Conservation (phyloP, 176 grass and related monocot genomes). For the Puccinellia tenuiflora region DNA sequence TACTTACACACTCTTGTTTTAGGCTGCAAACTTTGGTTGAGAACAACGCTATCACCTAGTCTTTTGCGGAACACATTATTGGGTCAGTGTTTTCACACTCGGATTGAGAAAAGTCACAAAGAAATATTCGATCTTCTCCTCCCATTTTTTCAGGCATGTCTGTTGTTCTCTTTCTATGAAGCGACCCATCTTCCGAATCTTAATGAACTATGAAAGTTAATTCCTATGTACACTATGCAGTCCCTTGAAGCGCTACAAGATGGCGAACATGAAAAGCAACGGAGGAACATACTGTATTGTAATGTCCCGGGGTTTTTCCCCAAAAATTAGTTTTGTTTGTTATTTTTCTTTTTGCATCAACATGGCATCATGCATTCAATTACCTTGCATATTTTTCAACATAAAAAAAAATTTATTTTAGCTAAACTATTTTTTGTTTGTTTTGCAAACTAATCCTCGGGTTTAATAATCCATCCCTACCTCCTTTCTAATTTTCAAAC, state of each 20-base stretch:
- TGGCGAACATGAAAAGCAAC: slow-evolving; percentile 95
- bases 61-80: slow-evolving; percentile 93
- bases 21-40: slow-evolving; percentile 99
- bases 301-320: no score
- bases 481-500: no score
- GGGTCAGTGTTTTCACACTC: slow-evolving; percentile 96
- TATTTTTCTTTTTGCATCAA: no score
- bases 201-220: slow-evolving; percentile 25
- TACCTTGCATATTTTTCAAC: no score
- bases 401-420: no score
- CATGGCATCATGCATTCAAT: no score
- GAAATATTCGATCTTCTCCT: slow-evolving; percentile 98
- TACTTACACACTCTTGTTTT: slow-evolving; percentile 21
- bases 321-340: no score
- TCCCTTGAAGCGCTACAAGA: slow-evolving; percentile 96
- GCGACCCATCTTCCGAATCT: not conserved
- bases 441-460: no score
- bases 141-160: slow-evolving; percentile 86
- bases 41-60: slow-evolving; percentile 83
- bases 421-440: no score
- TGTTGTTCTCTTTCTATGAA: slow-evolving; percentile 14
- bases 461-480: no score
- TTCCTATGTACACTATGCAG: slow-evolving; percentile 69
- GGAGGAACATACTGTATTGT: no score
- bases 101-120: slow-evolving; percentile 96